phyloP scores from a whole-genome alignment of 2,329 filamentous ascomycete species.

The Annulohypoxylon truncatum region DNA sequence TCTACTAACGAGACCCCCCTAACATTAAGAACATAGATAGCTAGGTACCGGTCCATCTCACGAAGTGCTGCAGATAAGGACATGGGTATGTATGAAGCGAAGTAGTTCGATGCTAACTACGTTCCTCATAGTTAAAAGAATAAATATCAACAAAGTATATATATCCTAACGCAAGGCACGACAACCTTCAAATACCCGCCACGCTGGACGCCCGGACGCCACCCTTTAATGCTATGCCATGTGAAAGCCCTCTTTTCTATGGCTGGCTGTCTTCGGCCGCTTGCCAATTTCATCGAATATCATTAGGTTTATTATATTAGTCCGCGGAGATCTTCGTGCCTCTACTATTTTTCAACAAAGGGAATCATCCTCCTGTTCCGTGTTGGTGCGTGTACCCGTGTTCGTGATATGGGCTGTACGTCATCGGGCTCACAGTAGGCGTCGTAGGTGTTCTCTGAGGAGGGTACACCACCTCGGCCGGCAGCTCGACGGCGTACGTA shows the following conservation, averaged over 20 bases:
- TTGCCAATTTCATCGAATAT: conserved; percentile 3
- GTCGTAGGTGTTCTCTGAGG: background rate
- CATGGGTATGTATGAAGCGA: background rate
- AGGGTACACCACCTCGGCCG: conserved; percentile 12
- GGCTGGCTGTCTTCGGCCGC: background rate
- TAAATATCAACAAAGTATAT: conserved; percentile 6
- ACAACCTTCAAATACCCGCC: background rate
- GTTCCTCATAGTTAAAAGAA: background rate
- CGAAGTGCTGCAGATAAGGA: background rate
- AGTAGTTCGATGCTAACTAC: background rate
- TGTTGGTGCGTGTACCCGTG: conserved; percentile 9
- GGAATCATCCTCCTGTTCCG: background rate
- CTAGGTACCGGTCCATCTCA: background rate
- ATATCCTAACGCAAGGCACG: background rate
- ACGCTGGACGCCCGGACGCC: conserved; percentile 13
- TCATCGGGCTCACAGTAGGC: background rate
- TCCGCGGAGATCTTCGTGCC: background rate
- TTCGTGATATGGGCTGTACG: background rate
- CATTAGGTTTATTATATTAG: conserved; percentile 11
- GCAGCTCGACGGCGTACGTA: conserved; percentile 36
- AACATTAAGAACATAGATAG: background rate
- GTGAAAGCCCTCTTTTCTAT: background rate
- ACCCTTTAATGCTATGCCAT: conserved; percentile 20
- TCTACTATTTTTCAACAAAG: background rate
- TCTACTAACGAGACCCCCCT: conserved; percentile 5